Base-by-base conservation (phyloP, 1,284 basidiomycete genomes). In the Phenoliferia sp. region DNA sequence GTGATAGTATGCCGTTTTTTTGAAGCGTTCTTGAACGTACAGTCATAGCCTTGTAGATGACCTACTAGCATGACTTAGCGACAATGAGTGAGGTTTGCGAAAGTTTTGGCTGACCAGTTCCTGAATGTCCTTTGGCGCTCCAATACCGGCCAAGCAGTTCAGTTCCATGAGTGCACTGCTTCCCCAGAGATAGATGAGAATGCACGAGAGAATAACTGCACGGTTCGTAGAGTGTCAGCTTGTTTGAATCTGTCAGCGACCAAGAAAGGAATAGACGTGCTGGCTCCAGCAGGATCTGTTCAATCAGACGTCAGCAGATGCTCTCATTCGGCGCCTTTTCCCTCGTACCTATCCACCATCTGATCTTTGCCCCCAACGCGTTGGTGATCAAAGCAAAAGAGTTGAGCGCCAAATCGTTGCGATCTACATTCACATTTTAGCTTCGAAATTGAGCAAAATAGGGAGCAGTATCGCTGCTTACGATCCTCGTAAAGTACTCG, bases 401-500 rank as follows among this genome's bases (percentile, higher is more conserved):
- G 64, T 80, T 81, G 65, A 79, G 63, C 55, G 65, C 64, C 50
- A 75, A 56, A 60, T 75, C 74, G 39, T 74, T 73, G 12, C 69
- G 64, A 57, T 64, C 67, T 59, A 26, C 59, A 29, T 54, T 55
- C 28, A 60, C 12, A 31, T 10, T 16, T 19, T 10, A 48, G 12
- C 39, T 15, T 12, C 39, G 15, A 22, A 15, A 15, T 12, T 15
- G 39, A 48, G 12, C 15, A 22, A 33, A 22, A 34, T 12, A 60
- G 75, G 56, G 33, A 67, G 63, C 61, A 61, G 31, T 58, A 48
- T 12, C 15, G 22, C 12, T 15, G 29, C 70, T 57, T 36, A 72
- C 69, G 94, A 77, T 97, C 94, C 78, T 96, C 92, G 90, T 92
- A 98, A 31, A 98, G 84, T 7, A 97, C 88, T 64, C 87, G 86